Evolutionary conservation across 2,329 filamentous ascomycete genomes (phyloP), one percentile per base, ranked within the genome.

Genomic region (Alternaria gaisen): DNA sequence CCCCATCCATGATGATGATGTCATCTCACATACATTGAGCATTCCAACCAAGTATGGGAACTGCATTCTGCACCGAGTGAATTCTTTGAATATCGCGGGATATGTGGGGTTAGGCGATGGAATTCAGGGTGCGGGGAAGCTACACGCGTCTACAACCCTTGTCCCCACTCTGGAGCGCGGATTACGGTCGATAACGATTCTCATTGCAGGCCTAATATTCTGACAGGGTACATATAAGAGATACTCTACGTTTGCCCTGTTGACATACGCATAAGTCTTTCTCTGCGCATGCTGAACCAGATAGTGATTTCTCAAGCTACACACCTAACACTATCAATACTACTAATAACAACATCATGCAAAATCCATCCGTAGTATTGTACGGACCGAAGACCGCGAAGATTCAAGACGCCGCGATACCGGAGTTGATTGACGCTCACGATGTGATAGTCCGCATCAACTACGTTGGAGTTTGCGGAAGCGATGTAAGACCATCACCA

Each of bases 371-470:
- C 0, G 78, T 80, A 47, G 69, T 83, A 2, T 74, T 83, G 1
- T 81, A 82, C 56, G 77, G 75, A 2, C 68, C 81, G 0, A 71
- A 74, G 18, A 72, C 77, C 38, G 79, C 78, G 5, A 73, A 71
- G 41, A 70, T 80, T 24, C 76, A 81, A 66, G 77, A 82, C 53
- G 72, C 63, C 8, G 75, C 78, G 0, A 65, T 80, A 1, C 81
- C 81, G 3, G 60, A 65, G 4, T 68, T 81, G 5, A 58, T 71
- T 8, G 69, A 79, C 12, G 72, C 76, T 0, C 69, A 79, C 56
- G 80, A 83, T 63, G 78, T 83, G 18, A 73, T 83, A 26, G 71
- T 83, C 9, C 77, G 78, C n/a, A 80, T 84, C 40, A 76, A 77
- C 4, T 83, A 78, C 38, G 73, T 80, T 0, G 81, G 81, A 4